Evolutionary conservation across 768 basidiomycete species (phyloP), one percentile per base, ranked within the genome.

Genomic region (Russula griseocarnosa): DNA sequence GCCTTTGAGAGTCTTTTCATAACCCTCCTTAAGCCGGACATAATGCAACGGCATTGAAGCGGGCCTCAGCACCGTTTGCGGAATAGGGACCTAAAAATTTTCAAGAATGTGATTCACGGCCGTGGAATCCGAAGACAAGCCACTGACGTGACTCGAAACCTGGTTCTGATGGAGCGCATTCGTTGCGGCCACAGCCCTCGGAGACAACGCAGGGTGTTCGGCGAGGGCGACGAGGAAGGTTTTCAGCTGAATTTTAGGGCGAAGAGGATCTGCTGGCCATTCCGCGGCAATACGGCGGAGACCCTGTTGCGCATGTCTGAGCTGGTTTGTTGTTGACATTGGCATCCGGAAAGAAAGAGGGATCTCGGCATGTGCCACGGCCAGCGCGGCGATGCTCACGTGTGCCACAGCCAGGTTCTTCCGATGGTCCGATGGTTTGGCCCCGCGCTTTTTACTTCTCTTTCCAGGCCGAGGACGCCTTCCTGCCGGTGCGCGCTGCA

Each of bases 31-130:
- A 10, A 93, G 81, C 28, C 87, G 83, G 50, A 84, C 79, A 69
- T 93, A 93, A 74, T 93, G 84, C 57, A 79, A 75, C 30, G 90
- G 89, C 74, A 82, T 82, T 6, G 90, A 90, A 13, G 84, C 82
- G 5, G 91, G 91, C 54, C 81, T 78, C 58, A 90, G 72, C 46
- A 80, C 87, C 71, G 80, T 85, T 49, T 81, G 76, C 28, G 88
- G 84, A 36, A 89, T 76, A 5, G 82, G 81, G 74, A 88, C 87
- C 91, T 93, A 38, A 61, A 68, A 68, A 42, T 61, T 55, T 51
- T 51, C 52, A 40, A 46, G 34, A 5, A 18, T 32, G 32, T 50
- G 34, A 22, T 42, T 38, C 22, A 46, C 26, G 13, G 28, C 16
- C 11, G 55, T 30, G 11, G 36, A 32, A 36, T 20, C 6, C 10